A percentile compares a stretch with the other conserved stretches of the same genome.
These are phyloP conservation scores for Boletus vermiculosoides DNA, from an alignment of 768 basidiomycete species.

Conservation along the genomic window DNA sequence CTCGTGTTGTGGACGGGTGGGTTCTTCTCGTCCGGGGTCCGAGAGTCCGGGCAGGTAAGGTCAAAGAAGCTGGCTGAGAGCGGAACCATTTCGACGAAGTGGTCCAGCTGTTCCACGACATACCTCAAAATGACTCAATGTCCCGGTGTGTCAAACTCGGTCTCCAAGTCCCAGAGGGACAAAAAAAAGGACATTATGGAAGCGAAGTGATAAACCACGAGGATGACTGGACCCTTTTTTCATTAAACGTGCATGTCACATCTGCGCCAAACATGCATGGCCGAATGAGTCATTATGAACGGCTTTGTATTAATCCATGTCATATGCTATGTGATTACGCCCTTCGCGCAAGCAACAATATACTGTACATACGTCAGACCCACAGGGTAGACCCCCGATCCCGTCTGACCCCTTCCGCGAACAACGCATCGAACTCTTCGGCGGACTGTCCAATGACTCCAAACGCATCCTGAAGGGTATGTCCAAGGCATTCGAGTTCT, in stretches of 20 bases:
- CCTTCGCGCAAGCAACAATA: neutral
- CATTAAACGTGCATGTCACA: slow-evolving; percentile 9
- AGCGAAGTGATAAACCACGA: slow-evolving; percentile 5
- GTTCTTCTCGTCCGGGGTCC: neutral
- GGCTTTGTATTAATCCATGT: neutral
- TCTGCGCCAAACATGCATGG: slow-evolving; percentile 3
- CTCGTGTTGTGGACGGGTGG: slow-evolving; percentile 4
- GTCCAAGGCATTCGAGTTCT: slow-evolving; percentile 82
- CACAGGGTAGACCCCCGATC: slow-evolving; percentile 5
- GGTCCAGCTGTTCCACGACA: neutral
- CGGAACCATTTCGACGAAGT: neutral
- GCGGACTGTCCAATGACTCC: slow-evolving; percentile 85
- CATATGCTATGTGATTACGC: neutral
- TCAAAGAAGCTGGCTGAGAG: neutral
- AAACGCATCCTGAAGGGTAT: slow-evolving; percentile 82
- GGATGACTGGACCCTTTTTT: neutral
- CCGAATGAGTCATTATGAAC: slow-evolving; percentile 1
- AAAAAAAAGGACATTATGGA: neutral
- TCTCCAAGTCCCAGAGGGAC: neutral
- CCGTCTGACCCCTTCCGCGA: slow-evolving; percentile 33
- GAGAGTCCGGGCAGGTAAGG: neutral
- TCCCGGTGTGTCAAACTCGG: neutral
- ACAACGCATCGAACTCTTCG: slow-evolving; percentile 82
- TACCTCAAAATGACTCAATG: neutral
- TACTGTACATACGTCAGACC: slow-evolving; percentile 11